Evolutionary conservation across 345 rosid species (phyloP), one percentile per base, ranked within the genome.

Genomic region (Rhizophora apiculata): DNA sequence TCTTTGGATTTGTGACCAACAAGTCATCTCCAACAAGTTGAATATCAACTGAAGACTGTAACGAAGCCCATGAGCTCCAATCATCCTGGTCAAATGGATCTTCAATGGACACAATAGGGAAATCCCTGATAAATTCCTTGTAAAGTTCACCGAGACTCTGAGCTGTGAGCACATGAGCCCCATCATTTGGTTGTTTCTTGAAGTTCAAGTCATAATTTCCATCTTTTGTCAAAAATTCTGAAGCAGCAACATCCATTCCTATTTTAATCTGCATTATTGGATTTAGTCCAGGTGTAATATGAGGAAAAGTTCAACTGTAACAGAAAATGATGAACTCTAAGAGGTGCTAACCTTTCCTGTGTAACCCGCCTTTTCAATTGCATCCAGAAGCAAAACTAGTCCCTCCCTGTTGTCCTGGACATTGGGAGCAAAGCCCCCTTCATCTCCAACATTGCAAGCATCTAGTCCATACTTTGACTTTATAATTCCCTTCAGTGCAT

Each of bases 71-170:
- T 60, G 99, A 84, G 68, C 84, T 90, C 98, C 99, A 95, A 61
- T 92, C 99, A 77, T 95, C 99, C 79, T 90, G 99, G 82, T 95
- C 99, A 76, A 95, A 95, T 20, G 98, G 99, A 85, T 95, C 97
- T 74, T 95, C 99, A 62, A 90, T 90, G 22, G 98, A 95, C 55
- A 86, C 96, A 52, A 90, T 86, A 34, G 99, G 97, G 82, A 96
- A 96, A 60, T 96, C 97, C 73, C 69, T 89, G 65, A 92, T 78
- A 72, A 95, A 95, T 68, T 90, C 93, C 80, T 83, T 83, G 84
- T 90, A 92, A 59, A 96, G 97, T 1, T 90, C 85, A 39, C 89
- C 82, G 34, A 96, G 96, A 72, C 86, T 85, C 78, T 78, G 91
- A 62, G 96, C 87, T 55, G 97, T 87, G 27, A 86, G 82, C 76